Conservation (phyloP, 73 alveolate species). For the Blepharisma japonicum region DNA sequence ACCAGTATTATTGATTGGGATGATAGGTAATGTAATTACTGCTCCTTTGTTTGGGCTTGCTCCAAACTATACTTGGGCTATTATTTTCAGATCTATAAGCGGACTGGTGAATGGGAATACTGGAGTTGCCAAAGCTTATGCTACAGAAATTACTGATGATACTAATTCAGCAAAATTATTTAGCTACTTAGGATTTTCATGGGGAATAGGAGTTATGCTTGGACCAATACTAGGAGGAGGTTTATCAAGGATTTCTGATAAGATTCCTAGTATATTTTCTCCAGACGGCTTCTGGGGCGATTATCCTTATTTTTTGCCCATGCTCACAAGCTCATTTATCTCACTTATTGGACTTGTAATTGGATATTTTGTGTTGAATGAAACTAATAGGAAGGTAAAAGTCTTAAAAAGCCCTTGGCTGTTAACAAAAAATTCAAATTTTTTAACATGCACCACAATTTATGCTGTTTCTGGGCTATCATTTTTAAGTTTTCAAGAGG, state of each 20-base stretch:
- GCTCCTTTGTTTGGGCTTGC: background rate
- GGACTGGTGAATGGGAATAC: background rate
- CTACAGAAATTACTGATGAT: constrained; percentile 2
- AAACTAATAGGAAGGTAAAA: too few species aligned
- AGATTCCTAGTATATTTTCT: background rate
- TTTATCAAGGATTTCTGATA: background rate
- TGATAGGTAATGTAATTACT: background rate
- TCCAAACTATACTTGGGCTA: background rate
- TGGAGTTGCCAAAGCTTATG: constrained; percentile 6
- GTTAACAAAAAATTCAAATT: background rate
- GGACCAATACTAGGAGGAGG: constrained; percentile 24
- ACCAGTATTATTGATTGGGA: background rate
- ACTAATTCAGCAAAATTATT: background rate
- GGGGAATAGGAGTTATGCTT: background rate
- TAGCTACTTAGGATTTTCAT: constrained; percentile 1
- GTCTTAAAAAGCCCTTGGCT: too few species aligned
- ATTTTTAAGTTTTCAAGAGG: background rate
- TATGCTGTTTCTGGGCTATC: background rate
- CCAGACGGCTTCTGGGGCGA: background rate
- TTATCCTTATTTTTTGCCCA: constrained; percentile 20
- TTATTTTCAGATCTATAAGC: background rate
- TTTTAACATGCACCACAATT: background rate
- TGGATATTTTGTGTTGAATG: too few species aligned
- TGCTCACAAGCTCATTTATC: background rate
- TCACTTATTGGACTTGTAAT: background rate